phyloP scores from a whole-genome alignment of 1,284 basidiomycete genomes.

The Ustilago xerochloae region DNA sequence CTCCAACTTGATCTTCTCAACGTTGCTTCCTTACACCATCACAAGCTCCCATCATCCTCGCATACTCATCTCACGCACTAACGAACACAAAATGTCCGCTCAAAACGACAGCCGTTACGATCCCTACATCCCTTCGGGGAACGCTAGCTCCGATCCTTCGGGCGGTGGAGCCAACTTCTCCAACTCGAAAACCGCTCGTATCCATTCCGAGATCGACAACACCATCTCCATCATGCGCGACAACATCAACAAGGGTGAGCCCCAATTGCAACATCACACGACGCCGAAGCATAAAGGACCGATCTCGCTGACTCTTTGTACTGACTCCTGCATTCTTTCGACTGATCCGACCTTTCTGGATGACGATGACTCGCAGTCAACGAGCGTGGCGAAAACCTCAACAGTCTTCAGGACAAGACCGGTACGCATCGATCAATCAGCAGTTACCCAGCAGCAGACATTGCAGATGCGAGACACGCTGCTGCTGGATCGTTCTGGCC shows the following conservation, averaged over 20 bases:
- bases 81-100: constrained; percentile 36
- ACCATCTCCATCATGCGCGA: constrained; percentile 88
- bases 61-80: constrained; percentile 2
- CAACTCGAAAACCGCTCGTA: constrained; percentile 62
- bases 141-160: constrained; percentile 47
- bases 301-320: constrained; percentile 1
- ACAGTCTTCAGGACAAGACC: constrained; percentile 96
- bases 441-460: background rate
- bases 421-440: constrained; percentile 74
- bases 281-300: no score
- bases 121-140: constrained; percentile 65
- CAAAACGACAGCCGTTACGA: constrained; percentile 61
- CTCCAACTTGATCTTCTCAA: background rate
- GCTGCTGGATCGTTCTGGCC: background rate
- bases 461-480: background rate
- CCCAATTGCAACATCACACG: no score
- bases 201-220: constrained; percentile 67
- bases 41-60: constrained; percentile 4
- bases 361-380: constrained; percentile 74
- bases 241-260: constrained; percentile 76
- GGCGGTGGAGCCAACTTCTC: constrained; percentile 55
- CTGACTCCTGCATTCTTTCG: background rate
- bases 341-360: background rate
- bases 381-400: constrained; percentile 92
- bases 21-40: background rate